These are phyloP conservation scores for Debaryomyces singareniensis DNA, from an alignment of 1,139 yeast species.

Conservation along the genomic window DNA sequence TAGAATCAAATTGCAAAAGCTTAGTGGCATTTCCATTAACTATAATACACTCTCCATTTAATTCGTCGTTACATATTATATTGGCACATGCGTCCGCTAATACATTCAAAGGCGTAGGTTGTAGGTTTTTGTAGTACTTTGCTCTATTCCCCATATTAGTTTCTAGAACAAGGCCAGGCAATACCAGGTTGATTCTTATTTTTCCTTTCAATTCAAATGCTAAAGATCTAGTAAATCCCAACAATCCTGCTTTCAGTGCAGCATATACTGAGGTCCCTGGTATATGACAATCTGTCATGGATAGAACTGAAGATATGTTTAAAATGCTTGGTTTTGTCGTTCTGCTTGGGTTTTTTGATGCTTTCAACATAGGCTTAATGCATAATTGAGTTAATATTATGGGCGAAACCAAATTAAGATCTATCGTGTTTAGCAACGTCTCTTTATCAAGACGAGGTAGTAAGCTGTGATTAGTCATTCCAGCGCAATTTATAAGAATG, in stretches of 20 bases:
- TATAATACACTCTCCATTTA: slow-evolving; percentile 35
- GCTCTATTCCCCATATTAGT: slow-evolving; percentile 73
- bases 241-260: slow-evolving; percentile 74
- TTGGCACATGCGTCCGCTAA: too few species aligned
- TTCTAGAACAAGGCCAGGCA: slow-evolving; percentile 67
- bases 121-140: too few species aligned
- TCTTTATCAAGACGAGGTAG: slow-evolving; percentile 38
- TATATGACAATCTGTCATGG: slow-evolving; percentile 28
- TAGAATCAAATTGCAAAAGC: too few species aligned
- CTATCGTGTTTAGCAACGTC: slow-evolving; percentile 44
- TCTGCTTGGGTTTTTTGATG: slow-evolving; percentile 6
- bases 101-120: too few species aligned
- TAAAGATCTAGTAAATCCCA: slow-evolving; percentile 59
- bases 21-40: too few species aligned
- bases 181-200: slow-evolving; percentile 54
- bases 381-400: slow-evolving; percentile 48
- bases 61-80: slow-evolving; percentile 21
- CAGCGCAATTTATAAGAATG: slow-evolving; percentile 75
- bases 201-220: slow-evolving; percentile 56
- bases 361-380: slow-evolving; percentile 43
- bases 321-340: slow-evolving; percentile 39
- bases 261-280: slow-evolving; percentile 74
- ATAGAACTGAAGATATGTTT: slow-evolving; percentile 72
- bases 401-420: slow-evolving; percentile 61
- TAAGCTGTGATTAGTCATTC: slow-evolving; percentile 59